Percentiles rank a stretch among this genome's conserved stretches.
Conservation (phyloP, 768 basidiomycete genomes). For the Panaeolus cyanescens region DNA sequence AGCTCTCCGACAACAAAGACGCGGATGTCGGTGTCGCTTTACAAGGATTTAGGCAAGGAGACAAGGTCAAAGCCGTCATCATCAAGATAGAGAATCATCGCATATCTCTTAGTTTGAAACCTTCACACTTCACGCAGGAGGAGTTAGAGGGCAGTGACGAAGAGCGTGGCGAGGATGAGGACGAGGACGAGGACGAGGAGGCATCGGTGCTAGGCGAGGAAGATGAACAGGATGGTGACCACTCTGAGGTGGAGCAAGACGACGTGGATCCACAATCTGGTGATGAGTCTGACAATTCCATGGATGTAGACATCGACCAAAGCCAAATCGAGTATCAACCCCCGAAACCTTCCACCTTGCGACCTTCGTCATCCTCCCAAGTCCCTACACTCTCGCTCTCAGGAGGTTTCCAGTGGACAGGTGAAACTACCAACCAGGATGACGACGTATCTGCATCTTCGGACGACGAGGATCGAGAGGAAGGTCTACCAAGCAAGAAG, state of each 20-base stretch:
- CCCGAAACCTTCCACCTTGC: constrained; percentile 13
- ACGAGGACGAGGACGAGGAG: constrained; percentile 19
- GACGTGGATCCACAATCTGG: constrained; percentile 12
- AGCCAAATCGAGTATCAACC: constrained; percentile 24
- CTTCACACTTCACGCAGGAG: constrained; percentile 78
- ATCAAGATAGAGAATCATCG: constrained; percentile 73
- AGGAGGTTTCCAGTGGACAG: constrained; percentile 76
- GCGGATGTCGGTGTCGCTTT: constrained; percentile 80
- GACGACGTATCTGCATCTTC: constrained; percentile 44
- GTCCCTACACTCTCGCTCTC: constrained; percentile 50
- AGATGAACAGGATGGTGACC: constrained; percentile 26
- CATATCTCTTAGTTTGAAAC: constrained; percentile 86
- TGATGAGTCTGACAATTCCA: constrained; percentile 13
- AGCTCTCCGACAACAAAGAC: constrained; percentile 89
- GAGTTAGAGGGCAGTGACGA: constrained; percentile 46
- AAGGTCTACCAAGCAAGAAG: constrained; percentile 49
- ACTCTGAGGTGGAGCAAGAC: constrained; percentile 19
- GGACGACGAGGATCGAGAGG: constrained; percentile 44
- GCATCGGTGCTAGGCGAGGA: constrained; percentile 14
- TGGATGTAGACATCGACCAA: constrained; percentile 26
- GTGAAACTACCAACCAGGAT: constrained; percentile 38
- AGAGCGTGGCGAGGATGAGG: constrained; percentile 25
- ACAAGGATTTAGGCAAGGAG: constrained; percentile 82
- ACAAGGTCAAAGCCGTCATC: constrained; percentile 81
- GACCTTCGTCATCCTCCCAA: constrained; percentile 15